These are phyloP conservation scores for Ramalina intermedia DNA, from an alignment of 495 filamentous ascomycete species.

Conservation along the genomic window DNA sequence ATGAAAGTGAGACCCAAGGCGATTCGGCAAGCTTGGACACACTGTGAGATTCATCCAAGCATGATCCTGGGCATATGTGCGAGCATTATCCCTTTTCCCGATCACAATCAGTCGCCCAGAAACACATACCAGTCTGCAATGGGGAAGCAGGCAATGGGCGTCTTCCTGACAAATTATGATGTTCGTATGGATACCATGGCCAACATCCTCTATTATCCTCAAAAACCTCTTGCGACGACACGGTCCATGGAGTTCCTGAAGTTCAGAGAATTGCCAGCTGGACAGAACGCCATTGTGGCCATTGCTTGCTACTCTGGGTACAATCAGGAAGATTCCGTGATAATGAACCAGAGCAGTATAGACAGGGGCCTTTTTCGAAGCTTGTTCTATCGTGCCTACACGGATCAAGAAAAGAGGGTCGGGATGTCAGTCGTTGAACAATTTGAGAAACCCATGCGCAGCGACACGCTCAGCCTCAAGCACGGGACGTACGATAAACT, in stretches of 20 bases:
- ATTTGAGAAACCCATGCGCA: conserved; percentile 87
- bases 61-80: conserved; percentile 98
- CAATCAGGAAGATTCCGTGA: conserved; percentile 99
- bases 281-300: conserved; percentile 96
- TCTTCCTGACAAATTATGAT: conserved; percentile 90
- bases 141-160: conserved; percentile 99
- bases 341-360: conserved; percentile 99
- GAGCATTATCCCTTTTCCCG: conserved; percentile 98
- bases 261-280: conserved; percentile 91
- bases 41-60: conserved; percentile 97
- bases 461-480: conserved; percentile 77
- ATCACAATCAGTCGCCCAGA: conserved; percentile 97
- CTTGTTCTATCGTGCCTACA: conserved; percentile 95
- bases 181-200: conserved; percentile 99
- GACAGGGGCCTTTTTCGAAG: conserved; percentile 94
- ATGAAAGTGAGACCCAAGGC: conserved; percentile 74
- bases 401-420: conserved; percentile 86
- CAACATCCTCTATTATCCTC: conserved; percentile 96
- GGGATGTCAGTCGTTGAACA: conserved; percentile 77
- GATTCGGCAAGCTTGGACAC: conserved; percentile 77
- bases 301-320: conserved; percentile 98
- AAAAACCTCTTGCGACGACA: conserved; percentile 92
- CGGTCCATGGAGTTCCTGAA: conserved; percentile 97
- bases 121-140: conserved; percentile 99
- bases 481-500: conserved; percentile 97